phyloP scores from a whole-genome alignment of 2,329 filamentous ascomycete genomes.

The Xylogone sp. region DNA sequence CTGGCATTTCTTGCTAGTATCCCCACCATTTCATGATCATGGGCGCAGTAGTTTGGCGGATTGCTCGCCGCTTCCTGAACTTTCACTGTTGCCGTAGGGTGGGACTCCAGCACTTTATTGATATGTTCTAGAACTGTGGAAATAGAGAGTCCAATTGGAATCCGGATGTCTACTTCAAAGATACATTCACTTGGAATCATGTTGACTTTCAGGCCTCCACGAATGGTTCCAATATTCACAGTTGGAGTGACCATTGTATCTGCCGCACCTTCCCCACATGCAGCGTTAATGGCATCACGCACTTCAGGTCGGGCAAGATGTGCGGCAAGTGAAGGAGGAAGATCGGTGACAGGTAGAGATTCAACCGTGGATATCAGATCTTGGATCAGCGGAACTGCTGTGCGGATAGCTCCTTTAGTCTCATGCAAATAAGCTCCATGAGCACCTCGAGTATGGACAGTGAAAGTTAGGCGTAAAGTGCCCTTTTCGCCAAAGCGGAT shows the following conservation, averaged over 20 bases:
- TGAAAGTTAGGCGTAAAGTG: slow-evolving; percentile 35
- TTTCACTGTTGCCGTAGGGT: slow-evolving; percentile 25
- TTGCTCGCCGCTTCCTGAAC: slow-evolving; percentile 33
- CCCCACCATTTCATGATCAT: slow-evolving; percentile 30
- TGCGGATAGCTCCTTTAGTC: slow-evolving; percentile 33
- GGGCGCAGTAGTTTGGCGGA: slow-evolving; percentile 25
- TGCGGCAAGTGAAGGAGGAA: slow-evolving; percentile 22
- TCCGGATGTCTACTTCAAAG: slow-evolving; percentile 36
- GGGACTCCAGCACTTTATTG: slow-evolving; percentile 21
- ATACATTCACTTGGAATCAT: slow-evolving; percentile 34
- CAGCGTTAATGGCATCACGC: slow-evolving; percentile 26
- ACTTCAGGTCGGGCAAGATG: slow-evolving; percentile 29
- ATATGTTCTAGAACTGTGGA: slow-evolving; percentile 26
- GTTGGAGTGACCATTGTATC: slow-evolving; percentile 31
- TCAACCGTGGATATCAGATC: slow-evolving; percentile 26
- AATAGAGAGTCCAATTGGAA: slow-evolving; percentile 34
- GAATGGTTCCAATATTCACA: slow-evolving; percentile 37
- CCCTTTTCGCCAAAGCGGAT: slow-evolving; percentile 40
- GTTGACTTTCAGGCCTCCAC: slow-evolving; percentile 38
- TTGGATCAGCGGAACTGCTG: slow-evolving; percentile 28
- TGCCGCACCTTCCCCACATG: slow-evolving; percentile 33
- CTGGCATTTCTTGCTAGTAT: slow-evolving; percentile 25
- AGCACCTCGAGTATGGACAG: slow-evolving; percentile 27
- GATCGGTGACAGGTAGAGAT: slow-evolving; percentile 18
- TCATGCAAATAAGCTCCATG: slow-evolving; percentile 38